Conservation (phyloP, 2,329 filamentous ascomycete genomes). For the Peltaster fructicola region DNA sequence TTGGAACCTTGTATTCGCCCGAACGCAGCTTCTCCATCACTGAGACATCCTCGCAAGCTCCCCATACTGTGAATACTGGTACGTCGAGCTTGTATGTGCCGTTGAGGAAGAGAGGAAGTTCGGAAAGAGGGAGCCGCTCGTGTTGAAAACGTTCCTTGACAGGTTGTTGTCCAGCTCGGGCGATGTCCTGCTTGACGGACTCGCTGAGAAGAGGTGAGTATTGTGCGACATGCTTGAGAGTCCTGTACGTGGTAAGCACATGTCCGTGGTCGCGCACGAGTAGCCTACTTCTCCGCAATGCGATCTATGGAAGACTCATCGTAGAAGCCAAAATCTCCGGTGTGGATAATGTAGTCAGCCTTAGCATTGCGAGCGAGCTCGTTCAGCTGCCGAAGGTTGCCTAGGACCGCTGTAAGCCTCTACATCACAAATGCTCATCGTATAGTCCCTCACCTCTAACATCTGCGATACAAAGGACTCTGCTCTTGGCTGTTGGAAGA, state of each 20-base stretch:
- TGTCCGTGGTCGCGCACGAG: no score
- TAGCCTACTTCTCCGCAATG: conserved; percentile 85
- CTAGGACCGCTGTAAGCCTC: conserved; percentile 29
- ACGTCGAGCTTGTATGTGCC: conserved; percentile 84
- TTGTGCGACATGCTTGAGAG: conserved; percentile 93
- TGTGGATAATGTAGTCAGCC: conserved; percentile 95
- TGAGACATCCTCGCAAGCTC: conserved; percentile 93
- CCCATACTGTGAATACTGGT: conserved; percentile 97
- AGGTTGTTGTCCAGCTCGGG: conserved; percentile 42
- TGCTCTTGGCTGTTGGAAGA: conserved; percentile 29
- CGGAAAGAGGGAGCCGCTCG: conserved; percentile 74
- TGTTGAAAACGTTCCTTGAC: conserved; percentile 75
- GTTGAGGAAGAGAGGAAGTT: conserved; percentile 74
- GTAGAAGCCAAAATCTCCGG: conserved; percentile 98
- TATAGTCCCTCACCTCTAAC: conserved; percentile 28
- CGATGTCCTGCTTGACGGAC: conserved; percentile 47
- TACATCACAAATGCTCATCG: conserved; percentile 2
- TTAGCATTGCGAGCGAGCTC: conserved; percentile 87
- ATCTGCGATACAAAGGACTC: conserved; percentile 35
- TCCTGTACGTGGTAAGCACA: conserved; percentile 39
- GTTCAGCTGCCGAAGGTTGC: conserved; percentile 88
- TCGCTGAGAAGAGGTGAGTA: conserved; percentile 91
- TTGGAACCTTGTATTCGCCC: conserved; percentile 92
- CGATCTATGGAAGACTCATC: conserved; percentile 88
- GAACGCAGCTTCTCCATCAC: conserved; percentile 95